Base-by-base conservation (phyloP, 768 basidiomycete species). In the Melanogaster broomeanus region DNA sequence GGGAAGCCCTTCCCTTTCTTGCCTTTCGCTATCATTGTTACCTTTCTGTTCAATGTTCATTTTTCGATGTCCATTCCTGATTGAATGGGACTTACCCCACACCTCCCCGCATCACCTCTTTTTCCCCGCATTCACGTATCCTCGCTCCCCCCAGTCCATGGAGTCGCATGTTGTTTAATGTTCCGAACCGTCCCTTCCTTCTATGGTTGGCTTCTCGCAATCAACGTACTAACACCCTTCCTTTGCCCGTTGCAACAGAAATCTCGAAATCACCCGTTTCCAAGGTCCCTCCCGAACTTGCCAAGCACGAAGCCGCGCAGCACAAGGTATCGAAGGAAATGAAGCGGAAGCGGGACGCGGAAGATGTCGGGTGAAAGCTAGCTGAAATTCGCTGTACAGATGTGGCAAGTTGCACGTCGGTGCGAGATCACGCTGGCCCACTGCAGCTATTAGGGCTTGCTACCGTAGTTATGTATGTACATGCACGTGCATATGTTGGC, bases 241-340 rank as follows among this genome's bases (percentile, higher is more conserved):
- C 15, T 16, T 42, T 18, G 18, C 21, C 3, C 15, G 16, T 42
- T 18, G 18, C 21, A 19, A 45, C 69, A 90, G 94, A 98, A 73
- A 94, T 96, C 59, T 86, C 87, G 16, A 98, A 98, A 78, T 92
- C 89, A 57, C 93, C 94, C 0, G 88, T 93, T 56, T 92, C 89
- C 11, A 94, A 94, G 67, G 88, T 97, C 49, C 81, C 95, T 8
- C 69, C 78, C 6, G 95, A 98, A 64, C 75, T 98, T 49, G 93
- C 90, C 12, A 87, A 88, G 61, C 96, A 98, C 68, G 93, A 94
- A 64, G 74, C 93, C 1, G 93, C 95, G 6, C 91, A 93, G 70
- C 90, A 93, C 66, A 87, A 86, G 65, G 87, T 97, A 38, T 88
- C 93, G 49, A 77, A 86, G 63, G 94, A 96, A 71, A 97, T 96